Evolutionary conservation across 2,329 filamentous ascomycete genomes (phyloP), one percentile per base, ranked within the genome.

Genomic region (Colletotrichum caudatum): DNA sequence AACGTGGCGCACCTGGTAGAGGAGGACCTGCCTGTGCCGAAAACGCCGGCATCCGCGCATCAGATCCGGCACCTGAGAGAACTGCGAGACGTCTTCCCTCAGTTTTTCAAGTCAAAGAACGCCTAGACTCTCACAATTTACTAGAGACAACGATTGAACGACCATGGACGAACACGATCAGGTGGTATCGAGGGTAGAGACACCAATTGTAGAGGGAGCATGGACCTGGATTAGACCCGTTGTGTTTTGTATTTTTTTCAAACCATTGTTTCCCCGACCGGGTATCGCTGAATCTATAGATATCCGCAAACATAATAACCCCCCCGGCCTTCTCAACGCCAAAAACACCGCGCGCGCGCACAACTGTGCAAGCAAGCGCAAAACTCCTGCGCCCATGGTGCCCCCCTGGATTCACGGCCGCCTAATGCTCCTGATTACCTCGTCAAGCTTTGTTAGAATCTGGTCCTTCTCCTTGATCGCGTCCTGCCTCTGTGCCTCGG

Each of bases 1-100:
- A 93, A 90, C 16, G 90, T 92, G 0, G 93, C 89, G 7, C 96
- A 98, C 81, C 87, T 98, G 29, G 90, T 98, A 7, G 96, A 98
- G 79, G 90, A 93, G 46, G 89, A 88, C 8, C 85, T 94, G 44
- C 83, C 88, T 20, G 80, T 87, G 12, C 95, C 94, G 2, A 80
- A 82, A 29, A 86, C 84, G 6, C 89, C 88, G 71, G 92, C 92
- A 5, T 92, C 91, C 48, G 89, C 93, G 76, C 90, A 93, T 79
- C 91, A 95, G 78, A 93, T 99, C 74, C 86, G 88, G 56, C 88
- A 90, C 77, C 82, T 99, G 37, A 86, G 93, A 74, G 93, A 98
- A 78, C 83, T 99, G 69, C 89, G 93, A 57, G 83, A 83, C 0
- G 81, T 93, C 14, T 98, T 95, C 75, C 94, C 96, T 0, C 90